phyloP scores from a whole-genome alignment of 106 monocot genomes.

The Dendrobium chrysotoxum region DNA sequence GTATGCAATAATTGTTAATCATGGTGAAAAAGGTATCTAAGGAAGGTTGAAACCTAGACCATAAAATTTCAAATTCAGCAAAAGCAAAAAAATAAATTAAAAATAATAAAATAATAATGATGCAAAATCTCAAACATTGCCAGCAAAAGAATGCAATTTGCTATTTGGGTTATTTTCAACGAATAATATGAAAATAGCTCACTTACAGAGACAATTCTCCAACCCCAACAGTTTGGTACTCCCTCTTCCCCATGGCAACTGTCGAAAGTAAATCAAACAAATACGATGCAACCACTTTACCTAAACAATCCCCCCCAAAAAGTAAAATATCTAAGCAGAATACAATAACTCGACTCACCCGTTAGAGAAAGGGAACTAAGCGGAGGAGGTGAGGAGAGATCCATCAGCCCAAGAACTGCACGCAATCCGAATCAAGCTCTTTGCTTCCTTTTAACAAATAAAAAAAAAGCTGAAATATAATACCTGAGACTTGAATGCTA shows the following conservation, averaged over 20 bases:
- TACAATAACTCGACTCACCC: conserved; percentile 20
- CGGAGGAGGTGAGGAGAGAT: conserved; percentile 23
- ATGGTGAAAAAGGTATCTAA: too few species aligned
- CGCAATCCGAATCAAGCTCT: neutral
- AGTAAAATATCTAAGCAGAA: too few species aligned
- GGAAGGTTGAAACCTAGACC: neutral
- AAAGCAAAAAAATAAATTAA: neutral
- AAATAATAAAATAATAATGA: too few species aligned
- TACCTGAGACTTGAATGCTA: conserved; percentile 56
- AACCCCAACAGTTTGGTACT: conserved; percentile 32
- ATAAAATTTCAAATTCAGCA: neutral
- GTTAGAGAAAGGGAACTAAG: conserved; percentile 26
- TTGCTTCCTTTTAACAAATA: neutral
- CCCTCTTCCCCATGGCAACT: conserved; percentile 70
- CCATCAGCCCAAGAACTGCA: conserved; percentile 45
- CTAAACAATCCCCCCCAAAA: neutral
- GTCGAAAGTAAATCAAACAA: conserved; percentile 13
- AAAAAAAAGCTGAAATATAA: neutral
- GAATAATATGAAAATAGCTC: neutral
- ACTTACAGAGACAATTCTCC: conserved; percentile 66
- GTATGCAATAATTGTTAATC: too few species aligned
- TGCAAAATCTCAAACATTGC: neutral
- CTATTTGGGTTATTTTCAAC: neutral
- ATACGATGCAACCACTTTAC: neutral
- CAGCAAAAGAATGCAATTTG: neutral